These are phyloP conservation scores for Stevia rebaudiana DNA, from an alignment of 140 eudicot genomes.

Conservation along the genomic window DNA sequence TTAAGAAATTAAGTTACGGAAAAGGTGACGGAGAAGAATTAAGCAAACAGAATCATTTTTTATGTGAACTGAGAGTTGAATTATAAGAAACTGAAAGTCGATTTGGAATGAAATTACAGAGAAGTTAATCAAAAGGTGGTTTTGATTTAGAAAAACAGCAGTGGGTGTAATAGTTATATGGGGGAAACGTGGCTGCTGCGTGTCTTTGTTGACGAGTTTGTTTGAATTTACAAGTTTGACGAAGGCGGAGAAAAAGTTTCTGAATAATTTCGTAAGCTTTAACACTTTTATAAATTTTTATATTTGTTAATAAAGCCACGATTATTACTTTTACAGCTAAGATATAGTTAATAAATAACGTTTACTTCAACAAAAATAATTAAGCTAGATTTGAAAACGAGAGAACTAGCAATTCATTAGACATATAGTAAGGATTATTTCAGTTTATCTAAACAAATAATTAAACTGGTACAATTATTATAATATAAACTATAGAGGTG, in stretches of 20 bases:
- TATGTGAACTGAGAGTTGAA: not conserved
- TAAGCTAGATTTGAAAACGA: too few relatives aligned
- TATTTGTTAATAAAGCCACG: too few relatives aligned
- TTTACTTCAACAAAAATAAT: too few relatives aligned
- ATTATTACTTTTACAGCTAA: too few relatives aligned
- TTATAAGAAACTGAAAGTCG: not conserved
- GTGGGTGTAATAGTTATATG: conserved; percentile 31
- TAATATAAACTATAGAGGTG: too few relatives aligned
- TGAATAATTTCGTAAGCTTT: not conserved
- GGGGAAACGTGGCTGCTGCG: conserved; percentile 37
- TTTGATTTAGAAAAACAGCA: too few relatives aligned
- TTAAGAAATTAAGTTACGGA: conserved; percentile 6
- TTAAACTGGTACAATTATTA: too few relatives aligned
- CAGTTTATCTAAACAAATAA: too few relatives aligned
- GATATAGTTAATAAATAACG: too few relatives aligned
- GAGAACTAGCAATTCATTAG: too few relatives aligned
- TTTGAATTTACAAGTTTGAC: conserved; percentile 19
- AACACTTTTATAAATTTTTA: too few relatives aligned
- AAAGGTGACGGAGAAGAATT: conserved; percentile 27
- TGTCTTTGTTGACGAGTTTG: conserved; percentile 33
- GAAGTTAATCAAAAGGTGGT: not conserved
- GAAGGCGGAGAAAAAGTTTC: conserved; percentile 4
- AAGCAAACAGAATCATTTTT: not conserved
- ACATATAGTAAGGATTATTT: too few relatives aligned
- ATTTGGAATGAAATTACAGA: not conserved